These are phyloP conservation scores for Acanthamoeba culbertsoni DNA, from an alignment of 208 protist species.

Conservation along the genomic window DNA sequence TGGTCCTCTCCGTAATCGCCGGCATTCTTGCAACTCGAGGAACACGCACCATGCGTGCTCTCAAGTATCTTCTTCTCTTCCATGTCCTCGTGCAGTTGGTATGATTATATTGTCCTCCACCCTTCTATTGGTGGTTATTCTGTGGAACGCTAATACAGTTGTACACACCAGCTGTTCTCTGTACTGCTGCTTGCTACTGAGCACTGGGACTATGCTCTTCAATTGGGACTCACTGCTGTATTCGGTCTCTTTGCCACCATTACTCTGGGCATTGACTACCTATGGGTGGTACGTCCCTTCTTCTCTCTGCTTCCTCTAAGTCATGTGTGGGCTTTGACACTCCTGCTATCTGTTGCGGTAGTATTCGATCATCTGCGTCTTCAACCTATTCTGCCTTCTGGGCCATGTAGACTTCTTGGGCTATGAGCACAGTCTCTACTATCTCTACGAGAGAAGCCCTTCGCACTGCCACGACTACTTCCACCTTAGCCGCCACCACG, in stretches of 20 bases:
- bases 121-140: not conserved
- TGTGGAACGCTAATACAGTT: not conserved
- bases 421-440: conserved; percentile 17
- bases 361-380: conserved; percentile 3
- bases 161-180: conserved; percentile 32
- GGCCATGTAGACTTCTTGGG: not conserved
- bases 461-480: not conserved
- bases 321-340: not conserved
- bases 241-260: conserved; percentile 46
- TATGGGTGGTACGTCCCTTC: not conserved
- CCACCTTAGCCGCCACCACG: not conserved
- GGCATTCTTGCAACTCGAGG: not conserved
- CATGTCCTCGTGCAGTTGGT: conserved; percentile 45
- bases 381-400: conserved; percentile 27
- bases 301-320: not conserved
- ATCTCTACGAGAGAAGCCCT: not conserved
- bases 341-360: not conserved
- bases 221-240: not conserved
- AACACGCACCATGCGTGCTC: not conserved
- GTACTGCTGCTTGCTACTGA: not conserved
- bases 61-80: conserved; percentile 31
- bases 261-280: conserved; percentile 33
- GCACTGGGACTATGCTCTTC: not conserved
- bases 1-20: conserved; percentile 3
- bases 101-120: not conserved